These are phyloP conservation scores for Ustilago loliicola DNA, from an alignment of 1,284 basidiomycete species.

Conservation along the genomic window DNA sequence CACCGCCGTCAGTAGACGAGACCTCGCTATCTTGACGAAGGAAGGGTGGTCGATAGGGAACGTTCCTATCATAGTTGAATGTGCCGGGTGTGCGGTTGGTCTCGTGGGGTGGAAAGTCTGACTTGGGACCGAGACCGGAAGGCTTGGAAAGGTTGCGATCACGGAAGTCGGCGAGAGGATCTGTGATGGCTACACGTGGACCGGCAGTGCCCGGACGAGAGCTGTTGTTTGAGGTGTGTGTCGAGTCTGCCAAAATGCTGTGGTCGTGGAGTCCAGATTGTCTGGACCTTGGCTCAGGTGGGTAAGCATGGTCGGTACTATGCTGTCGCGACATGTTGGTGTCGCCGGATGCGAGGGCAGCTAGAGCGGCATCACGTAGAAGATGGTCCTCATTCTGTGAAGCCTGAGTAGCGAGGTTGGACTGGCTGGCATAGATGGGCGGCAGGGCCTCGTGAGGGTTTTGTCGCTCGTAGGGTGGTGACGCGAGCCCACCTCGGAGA, in stretches of 20 bases:
- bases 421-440: constrained; percentile 48
- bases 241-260: constrained; percentile 19
- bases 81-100: constrained; percentile 40
- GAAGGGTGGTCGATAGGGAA: constrained; percentile 40
- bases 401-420: constrained; percentile 30
- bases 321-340: constrained; percentile 15
- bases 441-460: constrained; percentile 37
- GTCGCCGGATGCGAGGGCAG: constrained; percentile 37
- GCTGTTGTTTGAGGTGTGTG: constrained; percentile 16
- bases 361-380: constrained; percentile 36
- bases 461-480: constrained; percentile 50
- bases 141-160: constrained; percentile 55
- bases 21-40: constrained; percentile 50
- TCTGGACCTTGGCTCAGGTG: constrained; percentile 15
- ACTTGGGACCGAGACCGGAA: constrained; percentile 54
- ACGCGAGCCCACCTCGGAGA: constrained; percentile 35
- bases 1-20: constrained; percentile 57
- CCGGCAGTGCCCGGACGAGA: constrained; percentile 41
- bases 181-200: constrained; percentile 60
- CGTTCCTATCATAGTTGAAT: constrained; percentile 37
- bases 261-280: constrained; percentile 13
- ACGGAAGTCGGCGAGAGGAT: constrained; percentile 63
- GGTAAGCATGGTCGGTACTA: not conserved
- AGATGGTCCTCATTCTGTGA: constrained; percentile 8
- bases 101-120: constrained; percentile 57